Conservation (phyloP, 1,284 basidiomycete genomes). For the Moesziomyces antarcticus region DNA sequence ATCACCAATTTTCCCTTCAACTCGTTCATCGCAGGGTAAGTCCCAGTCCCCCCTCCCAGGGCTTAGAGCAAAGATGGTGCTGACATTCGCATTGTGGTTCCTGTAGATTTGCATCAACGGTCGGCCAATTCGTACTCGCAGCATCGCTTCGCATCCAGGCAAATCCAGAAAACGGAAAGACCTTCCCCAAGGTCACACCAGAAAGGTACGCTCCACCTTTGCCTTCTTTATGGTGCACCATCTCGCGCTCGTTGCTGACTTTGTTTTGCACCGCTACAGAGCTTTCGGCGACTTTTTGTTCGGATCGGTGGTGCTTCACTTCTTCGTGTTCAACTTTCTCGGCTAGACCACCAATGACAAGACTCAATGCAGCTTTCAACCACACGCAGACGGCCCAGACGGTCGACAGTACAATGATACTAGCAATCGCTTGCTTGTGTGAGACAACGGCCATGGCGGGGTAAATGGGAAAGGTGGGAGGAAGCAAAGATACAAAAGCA, state of each 20-base stretch:
- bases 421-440: background rate
- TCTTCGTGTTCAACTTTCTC: constrained; percentile 98
- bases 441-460: too few species aligned
- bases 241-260: too few species aligned
- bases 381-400: background rate
- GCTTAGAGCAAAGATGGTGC: background rate
- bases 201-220: constrained; percentile 77
- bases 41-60: constrained; percentile 10
- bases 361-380: background rate
- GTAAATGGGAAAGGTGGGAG: too few species aligned
- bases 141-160: constrained; percentile 92
- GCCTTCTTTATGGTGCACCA: too few species aligned
- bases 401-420: constrained; percentile 4
- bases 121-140: constrained; percentile 95
- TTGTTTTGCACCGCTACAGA: constrained; percentile 20
- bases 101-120: constrained; percentile 85
- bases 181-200: constrained; percentile 77
- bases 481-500: too few species aligned
- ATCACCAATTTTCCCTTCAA: constrained; percentile 97
- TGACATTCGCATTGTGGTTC: background rate
- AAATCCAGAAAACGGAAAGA: constrained; percentile 79
- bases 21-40: constrained; percentile 93
- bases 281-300: constrained; percentile 92
- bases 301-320: constrained; percentile 93
- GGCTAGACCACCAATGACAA: constrained; percentile 70